These are phyloP conservation scores for Infundibulicybe gibba DNA, from an alignment of 768 basidiomycete genomes.

Conservation along the genomic window DNA sequence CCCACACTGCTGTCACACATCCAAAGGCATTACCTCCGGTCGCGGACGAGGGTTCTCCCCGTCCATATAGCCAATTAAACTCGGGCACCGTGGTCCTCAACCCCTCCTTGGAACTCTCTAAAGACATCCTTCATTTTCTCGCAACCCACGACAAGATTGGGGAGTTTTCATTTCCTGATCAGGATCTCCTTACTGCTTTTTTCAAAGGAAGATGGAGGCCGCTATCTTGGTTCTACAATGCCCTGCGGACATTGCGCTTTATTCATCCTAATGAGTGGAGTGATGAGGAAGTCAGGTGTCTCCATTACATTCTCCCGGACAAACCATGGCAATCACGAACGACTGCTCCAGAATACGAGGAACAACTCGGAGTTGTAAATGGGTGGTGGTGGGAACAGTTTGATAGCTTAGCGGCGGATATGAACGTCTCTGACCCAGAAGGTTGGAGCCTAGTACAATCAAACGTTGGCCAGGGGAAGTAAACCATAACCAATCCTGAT, in stretches of 20 bases:
- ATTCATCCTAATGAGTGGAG: slow-evolving; percentile 78
- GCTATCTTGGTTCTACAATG: slow-evolving; percentile 87
- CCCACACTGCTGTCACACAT: slow-evolving; percentile 57
- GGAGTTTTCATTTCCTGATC: slow-evolving; percentile 76
- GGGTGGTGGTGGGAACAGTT: slow-evolving; percentile 83
- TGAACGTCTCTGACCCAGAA: slow-evolving; percentile 39
- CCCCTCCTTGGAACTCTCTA: slow-evolving; percentile 59
- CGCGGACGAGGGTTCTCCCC: slow-evolving; percentile 43
- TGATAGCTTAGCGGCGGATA: slow-evolving; percentile 38
- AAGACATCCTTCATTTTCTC: slow-evolving; percentile 54
- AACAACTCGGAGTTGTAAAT: slow-evolving; percentile 50
- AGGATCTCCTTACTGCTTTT: slow-evolving; percentile 81
- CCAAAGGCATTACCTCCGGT: slow-evolving; percentile 37
- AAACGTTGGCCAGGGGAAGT: slow-evolving; percentile 37
- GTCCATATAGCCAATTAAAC: slow-evolving; percentile 84
- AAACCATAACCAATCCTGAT: no score
- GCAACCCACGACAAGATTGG: slow-evolving; percentile 34
- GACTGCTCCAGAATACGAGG: slow-evolving; percentile 27
- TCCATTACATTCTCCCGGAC: slow-evolving; percentile 84
- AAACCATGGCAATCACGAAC: slow-evolving; percentile 78
- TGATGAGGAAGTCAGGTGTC: slow-evolving; percentile 79
- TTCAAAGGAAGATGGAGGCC: slow-evolving; percentile 80
- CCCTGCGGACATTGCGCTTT: slow-evolving; percentile 78
- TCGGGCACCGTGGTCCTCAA: slow-evolving; percentile 84
- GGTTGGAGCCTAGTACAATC: slow-evolving; percentile 49